A percentile compares a stretch with the other conserved stretches of the same genome.
phyloP scores from a whole-genome alignment of 768 basidiomycete species.

The Tricholoma flavovirens region DNA sequence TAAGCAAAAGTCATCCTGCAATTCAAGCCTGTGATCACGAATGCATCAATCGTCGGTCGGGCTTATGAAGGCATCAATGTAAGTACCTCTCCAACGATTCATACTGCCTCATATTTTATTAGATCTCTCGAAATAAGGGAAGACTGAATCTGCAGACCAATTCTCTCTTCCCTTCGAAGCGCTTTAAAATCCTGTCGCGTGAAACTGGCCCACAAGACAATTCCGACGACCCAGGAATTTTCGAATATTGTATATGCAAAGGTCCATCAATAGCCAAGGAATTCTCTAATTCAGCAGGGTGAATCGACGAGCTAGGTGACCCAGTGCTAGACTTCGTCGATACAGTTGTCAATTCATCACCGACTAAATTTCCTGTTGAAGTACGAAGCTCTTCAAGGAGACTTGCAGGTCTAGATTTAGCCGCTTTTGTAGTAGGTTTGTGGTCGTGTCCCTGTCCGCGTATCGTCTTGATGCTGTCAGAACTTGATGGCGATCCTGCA shows the following conservation, averaged over 20 bases:
- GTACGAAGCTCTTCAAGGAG: neutral
- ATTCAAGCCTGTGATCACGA: constrained; percentile 24
- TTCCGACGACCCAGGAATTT: constrained; percentile 29
- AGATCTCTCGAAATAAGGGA: neutral
- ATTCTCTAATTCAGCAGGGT: neutral
- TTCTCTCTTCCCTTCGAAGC: constrained; percentile 1
- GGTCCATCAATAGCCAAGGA: neutral
- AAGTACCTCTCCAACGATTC: constrained; percentile 20
- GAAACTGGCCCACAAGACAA: constrained; percentile 25
- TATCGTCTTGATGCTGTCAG: constrained; percentile 20
- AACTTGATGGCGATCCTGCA: neutral
- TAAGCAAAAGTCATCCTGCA: constrained; percentile 35
- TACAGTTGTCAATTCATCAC: constrained; percentile 3
- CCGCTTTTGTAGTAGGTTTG: neutral
- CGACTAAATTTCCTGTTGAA: constrained; percentile 5
- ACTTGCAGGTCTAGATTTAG: neutral
- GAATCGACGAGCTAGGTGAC: neutral
- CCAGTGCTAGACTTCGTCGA: neutral
- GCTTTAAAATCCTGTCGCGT: constrained; percentile 4
- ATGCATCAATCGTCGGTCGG: neutral
- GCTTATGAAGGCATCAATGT: constrained; percentile 2
- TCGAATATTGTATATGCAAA: constrained; percentile 38
- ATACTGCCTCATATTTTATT: constrained; percentile 14
- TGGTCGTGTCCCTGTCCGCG: constrained; percentile 4
- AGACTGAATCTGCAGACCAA: constrained; percentile 4